These are phyloP conservation scores for Daldinia eschscholtzii DNA, from an alignment of 2,329 filamentous ascomycete genomes.

Conservation along the genomic window DNA sequence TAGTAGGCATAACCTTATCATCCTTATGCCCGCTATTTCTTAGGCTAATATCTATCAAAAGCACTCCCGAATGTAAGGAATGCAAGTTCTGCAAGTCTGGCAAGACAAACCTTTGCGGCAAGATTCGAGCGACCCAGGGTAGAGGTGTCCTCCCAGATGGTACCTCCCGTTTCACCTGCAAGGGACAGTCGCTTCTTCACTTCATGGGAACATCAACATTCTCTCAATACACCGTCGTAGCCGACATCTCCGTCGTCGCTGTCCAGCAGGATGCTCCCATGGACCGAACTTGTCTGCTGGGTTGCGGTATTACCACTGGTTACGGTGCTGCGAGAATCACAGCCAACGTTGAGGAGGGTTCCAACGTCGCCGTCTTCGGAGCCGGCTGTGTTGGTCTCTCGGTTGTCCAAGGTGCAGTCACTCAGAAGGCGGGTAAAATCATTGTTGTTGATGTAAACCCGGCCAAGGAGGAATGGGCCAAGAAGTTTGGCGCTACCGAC, in stretches of 20 bases:
- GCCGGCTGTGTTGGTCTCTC: conserved; percentile 96
- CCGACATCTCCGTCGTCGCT: conserved; percentile 97
- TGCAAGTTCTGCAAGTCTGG: conserved; percentile 99
- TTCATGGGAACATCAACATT: conserved; percentile 99
- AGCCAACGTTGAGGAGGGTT: conserved; percentile 89
- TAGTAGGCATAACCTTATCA: conserved; percentile 69
- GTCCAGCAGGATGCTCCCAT: conserved; percentile 92
- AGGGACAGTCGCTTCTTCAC: conserved; percentile 94
- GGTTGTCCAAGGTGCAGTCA: conserved; percentile 92
- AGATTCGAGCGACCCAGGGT: conserved; percentile 97
- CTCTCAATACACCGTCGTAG: conserved; percentile 98
- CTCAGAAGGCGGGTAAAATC: conserved; percentile 83
- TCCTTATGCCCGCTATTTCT: conserved; percentile 14
- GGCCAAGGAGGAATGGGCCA: conserved; percentile 88
- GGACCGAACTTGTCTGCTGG: conserved; percentile 95
- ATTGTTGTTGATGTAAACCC: conserved; percentile 85
- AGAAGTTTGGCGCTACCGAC: conserved; percentile 95
- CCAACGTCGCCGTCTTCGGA: conserved; percentile 92
- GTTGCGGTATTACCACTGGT: conserved; percentile 98
- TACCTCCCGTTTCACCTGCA: conserved; percentile 92
- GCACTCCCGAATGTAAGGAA: conserved; percentile 95
- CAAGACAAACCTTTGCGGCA: conserved; percentile 99
- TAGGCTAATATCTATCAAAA: conserved; percentile 55
- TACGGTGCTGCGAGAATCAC: conserved; percentile 97
- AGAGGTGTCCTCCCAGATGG: conserved; percentile 97